Base-by-base conservation (phyloP, 805 yeast species). In the Barnettozyma populi region DNA sequence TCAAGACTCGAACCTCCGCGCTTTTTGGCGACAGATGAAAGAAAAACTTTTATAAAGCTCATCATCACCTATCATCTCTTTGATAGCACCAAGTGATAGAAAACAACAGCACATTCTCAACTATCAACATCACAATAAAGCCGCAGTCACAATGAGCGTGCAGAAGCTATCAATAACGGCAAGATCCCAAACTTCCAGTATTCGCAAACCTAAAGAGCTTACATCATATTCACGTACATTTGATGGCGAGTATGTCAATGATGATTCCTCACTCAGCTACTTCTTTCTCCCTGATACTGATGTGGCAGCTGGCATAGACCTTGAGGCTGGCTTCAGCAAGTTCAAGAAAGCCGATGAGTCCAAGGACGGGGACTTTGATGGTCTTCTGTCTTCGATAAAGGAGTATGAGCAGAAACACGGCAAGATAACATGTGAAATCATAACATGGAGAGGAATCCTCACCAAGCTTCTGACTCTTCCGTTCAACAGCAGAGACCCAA, bases 391-490 rank as follows among this genome's bases (percentile, higher is more conserved):
- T 25, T 79, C 86, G 1, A 59, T 94, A 7, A 67, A 71, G 51
- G 55, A 67, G 6, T 69, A 77, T 56, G 98, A 94, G 64, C 64
- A 69, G 49, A 52, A 58, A 9, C 60, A 66, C 18, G 57, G 59
- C 16, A 64, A 68, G 6, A 80, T 78, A 2, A 75, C 76, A 25
- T 77, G 79, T 2, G 86, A 89, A 56, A 75, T 94, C 27, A 70
- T 94, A 20, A 82, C 96, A 0, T 89, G 87, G 76, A 73, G 97
- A 56, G 98, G 97, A 0, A 66, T 88, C 32, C 79, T 92, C 81
- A 82, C 90, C 29, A 77, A 79, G 49, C 66, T 92, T 34, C 68
- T 94, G 66, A 73, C 83, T 7, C 68, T 87, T 21, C 88, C 92
- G 2, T 84, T 80, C 60, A 73, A 75, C 47, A 60, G 70, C 16